These are phyloP conservation scores for Vigna angularis DNA, from an alignment of 306 rosid species.

Conservation along the genomic window DNA sequence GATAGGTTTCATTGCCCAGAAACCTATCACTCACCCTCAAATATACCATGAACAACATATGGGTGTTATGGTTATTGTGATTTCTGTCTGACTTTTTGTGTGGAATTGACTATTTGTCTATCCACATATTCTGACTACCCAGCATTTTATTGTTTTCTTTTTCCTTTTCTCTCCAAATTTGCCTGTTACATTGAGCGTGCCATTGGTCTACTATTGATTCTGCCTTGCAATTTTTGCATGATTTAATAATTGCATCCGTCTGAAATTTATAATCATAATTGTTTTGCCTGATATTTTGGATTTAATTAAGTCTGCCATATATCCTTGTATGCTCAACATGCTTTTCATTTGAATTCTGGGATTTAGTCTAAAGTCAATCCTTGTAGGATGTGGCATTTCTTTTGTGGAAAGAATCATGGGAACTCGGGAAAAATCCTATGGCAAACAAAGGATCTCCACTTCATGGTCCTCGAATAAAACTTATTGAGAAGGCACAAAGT, in stretches of 20 bases:
- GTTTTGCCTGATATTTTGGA: conserved; percentile 21
- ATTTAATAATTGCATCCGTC: conserved; percentile 3
- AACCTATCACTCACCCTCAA: too few relatives aligned
- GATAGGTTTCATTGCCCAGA: too few relatives aligned
- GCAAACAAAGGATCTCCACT: conserved; percentile 97
- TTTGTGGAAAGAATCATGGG: conserved; percentile 98
- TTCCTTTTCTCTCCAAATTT: background rate
- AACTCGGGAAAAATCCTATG: conserved; percentile 86
- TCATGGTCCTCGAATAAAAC: conserved; percentile 92
- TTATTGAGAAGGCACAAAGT: conserved; percentile 76
- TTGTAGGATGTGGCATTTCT: conserved; percentile 93
- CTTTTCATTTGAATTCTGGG: conserved; percentile 37
- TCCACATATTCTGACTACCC: conserved; percentile 11
- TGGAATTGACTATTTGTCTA: conserved; percentile 28
- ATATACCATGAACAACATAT: background rate
- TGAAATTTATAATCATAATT: conserved; percentile 31
- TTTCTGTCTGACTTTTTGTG: background rate
- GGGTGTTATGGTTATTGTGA: background rate
- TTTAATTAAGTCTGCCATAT: conserved; percentile 22
- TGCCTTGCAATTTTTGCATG: conserved; percentile 28
- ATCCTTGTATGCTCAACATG: conserved; percentile 29
- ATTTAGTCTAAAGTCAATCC: conserved; percentile 36
- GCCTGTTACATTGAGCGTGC: conserved; percentile 10
- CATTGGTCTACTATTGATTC: background rate
- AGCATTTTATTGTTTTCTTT: background rate